Evolutionary conservation across 306 rosid species (phyloP).

Genomic region (Canavalia ensiformis): DNA sequence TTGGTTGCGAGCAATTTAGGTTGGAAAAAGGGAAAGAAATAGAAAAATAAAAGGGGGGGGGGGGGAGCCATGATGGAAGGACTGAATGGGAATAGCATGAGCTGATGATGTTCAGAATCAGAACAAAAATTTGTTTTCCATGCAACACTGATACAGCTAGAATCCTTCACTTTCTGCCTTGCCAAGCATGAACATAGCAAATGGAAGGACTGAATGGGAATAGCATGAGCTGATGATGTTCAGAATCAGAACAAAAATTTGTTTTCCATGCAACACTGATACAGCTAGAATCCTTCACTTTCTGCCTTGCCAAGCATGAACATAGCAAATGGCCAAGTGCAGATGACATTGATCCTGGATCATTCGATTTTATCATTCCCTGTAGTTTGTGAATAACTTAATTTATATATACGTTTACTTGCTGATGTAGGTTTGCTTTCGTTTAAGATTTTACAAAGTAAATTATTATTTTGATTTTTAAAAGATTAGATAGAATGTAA

Average conservation of each 20-base stretch:
- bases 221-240: conserved; percentile 11
- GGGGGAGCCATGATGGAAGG: background rate
- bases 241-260: background rate
- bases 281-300: conserved; percentile 13
- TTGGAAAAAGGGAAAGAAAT: background rate
- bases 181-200: background rate
- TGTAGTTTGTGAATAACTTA: no score
- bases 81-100: conserved; percentile 10
- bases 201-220: conserved; percentile 4
- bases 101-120: background rate
- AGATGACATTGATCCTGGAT: background rate
- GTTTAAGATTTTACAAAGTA: no score
- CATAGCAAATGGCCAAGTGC: background rate
- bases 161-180: conserved; percentile 7
- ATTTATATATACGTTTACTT: no score
- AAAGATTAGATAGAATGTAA: no score
- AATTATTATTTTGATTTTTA: no score
- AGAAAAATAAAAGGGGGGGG: background rate
- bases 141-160: conserved; percentile 1
- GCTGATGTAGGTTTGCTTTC: no score
- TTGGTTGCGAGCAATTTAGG: background rate
- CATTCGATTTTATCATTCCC: background rate
- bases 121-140: background rate
- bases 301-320: background rate
- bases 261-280: conserved; percentile 3